Evolutionary conservation across 495 filamentous ascomycete species (phyloP), one percentile per base, ranked within the genome.

Genomic region (Lophiostoma macrostomum): DNA sequence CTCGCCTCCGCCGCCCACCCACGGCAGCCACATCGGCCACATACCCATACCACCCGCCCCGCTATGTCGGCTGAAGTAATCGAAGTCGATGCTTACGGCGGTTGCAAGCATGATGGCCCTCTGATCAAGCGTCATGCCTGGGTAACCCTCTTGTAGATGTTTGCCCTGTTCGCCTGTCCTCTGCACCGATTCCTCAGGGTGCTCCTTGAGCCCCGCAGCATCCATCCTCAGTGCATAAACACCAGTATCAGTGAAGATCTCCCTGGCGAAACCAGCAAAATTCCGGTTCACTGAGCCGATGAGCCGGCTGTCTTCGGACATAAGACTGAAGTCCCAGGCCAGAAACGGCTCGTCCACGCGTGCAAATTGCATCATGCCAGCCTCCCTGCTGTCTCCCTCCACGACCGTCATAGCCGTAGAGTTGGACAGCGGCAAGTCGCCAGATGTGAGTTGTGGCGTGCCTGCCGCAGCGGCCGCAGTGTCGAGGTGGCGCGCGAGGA

Each of bases 161-260:
- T 28, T 37, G 13, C 16, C n/a, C 4, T 18, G 25, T 16, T 45
- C 42, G 10, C 41, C 31, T 5, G 36, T 46, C 14, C 72, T 63
- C 4, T 71, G 71, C 19, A 74, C 73, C 12, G 73, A 30, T 53
- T 76, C 71, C 0, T 50, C 22, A 1, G 72, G 70, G 44, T 76
- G 73, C 12, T 66, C 52, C 10, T 66, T 68, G 14, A 76, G 45
- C 3, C 69, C 73, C 14, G 79, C 81, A 11, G 80, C 78, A 58
- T 87, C 84, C 82, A 87, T 86, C 4, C 81, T 72, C 25, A 86
- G 61, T 3, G 79, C 82, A 63, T 87, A 87, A 3, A 86, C 80
- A 37, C 84, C 84, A 0, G 81, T 85, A 44, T 86, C 84, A 0
- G 84, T 87, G 66, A 87, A 86, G 30, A 87, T 69, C 52, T 87